Evolutionary conservation across 2,329 filamentous ascomycete genomes (phyloP).

Genomic region (Malbranchea zuffiana): DNA sequence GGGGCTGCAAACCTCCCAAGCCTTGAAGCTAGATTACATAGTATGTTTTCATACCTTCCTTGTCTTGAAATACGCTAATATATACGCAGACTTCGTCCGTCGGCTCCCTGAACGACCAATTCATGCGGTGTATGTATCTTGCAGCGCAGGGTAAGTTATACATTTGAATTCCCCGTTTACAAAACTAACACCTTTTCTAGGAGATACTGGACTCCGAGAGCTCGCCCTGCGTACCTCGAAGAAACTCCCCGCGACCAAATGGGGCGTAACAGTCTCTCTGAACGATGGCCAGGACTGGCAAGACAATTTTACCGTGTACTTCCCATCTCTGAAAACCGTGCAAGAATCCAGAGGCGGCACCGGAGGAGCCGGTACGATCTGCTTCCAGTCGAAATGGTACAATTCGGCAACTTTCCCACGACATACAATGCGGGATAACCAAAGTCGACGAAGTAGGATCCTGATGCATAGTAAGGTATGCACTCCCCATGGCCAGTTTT

Average conservation of each 20-base stretch:
- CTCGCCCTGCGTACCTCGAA: conserved; percentile 28
- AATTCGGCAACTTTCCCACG: conserved; percentile 58
- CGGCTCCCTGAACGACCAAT: conserved; percentile 59
- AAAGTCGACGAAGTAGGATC: conserved; percentile 58
- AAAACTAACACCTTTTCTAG: conserved; percentile 25
- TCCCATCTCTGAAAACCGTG: conserved; percentile 64
- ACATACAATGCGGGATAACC: conserved; percentile 61
- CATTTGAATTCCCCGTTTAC: conserved; percentile 9
- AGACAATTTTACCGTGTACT: conserved; percentile 61
- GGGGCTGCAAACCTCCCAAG: conserved; percentile 45
- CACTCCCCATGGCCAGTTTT: conserved; percentile 13
- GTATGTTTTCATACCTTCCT: conserved; percentile 37
- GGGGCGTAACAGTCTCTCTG: conserved; percentile 31
- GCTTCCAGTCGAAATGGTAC: conserved; percentile 64
- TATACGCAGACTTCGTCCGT: conserved; percentile 60
- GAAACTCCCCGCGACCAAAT: conserved; percentile 14
- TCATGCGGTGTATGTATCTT: conserved; percentile 51
- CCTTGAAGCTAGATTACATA: conserved; percentile 61
- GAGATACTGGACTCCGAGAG: conserved; percentile 38
- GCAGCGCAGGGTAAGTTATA: conserved; percentile 43
- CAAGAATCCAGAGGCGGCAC: conserved; percentile 51
- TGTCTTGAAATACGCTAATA: not conserved
- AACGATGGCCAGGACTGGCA: conserved; percentile 30
- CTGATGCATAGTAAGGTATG: conserved; percentile 82
- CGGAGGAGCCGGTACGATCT: conserved; percentile 68